These are phyloP conservation scores for Lactifluus subvellereus DNA, from an alignment of 768 basidiomycete genomes.

Conservation along the genomic window DNA sequence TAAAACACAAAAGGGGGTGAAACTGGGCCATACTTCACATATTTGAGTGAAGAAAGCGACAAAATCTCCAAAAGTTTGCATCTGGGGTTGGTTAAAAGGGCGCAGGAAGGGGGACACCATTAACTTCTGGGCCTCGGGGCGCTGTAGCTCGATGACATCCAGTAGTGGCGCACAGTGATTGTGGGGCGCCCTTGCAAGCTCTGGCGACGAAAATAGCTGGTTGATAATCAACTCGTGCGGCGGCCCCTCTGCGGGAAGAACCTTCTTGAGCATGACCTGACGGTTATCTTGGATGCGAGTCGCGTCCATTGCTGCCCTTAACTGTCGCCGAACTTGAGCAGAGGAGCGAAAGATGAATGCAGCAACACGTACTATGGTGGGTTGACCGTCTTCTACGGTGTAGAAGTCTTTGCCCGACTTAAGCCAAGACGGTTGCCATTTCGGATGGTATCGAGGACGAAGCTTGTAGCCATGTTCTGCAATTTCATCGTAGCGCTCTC, in stretches of 20 bases:
- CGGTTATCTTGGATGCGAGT: background rate
- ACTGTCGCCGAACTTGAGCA: background rate
- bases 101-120: background rate
- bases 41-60: background rate
- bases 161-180: background rate
- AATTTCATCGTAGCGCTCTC: background rate
- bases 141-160: background rate
- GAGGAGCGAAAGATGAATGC: background rate
- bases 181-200: background rate
- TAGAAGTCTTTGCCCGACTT: background rate
- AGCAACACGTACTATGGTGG: background rate
- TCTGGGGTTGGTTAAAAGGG: background rate
- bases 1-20: background rate
- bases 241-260: background rate
- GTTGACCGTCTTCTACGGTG: background rate
- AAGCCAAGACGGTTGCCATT: background rate
- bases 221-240: background rate
- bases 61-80: background rate
- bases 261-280: background rate
- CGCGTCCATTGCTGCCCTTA: background rate
- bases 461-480: slow-evolving; percentile 1
- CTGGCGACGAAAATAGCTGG: background rate
- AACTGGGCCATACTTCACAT: background rate
- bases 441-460: background rate
- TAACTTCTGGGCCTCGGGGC: background rate